Evolutionary conservation across 2,329 filamentous ascomycete genomes (phyloP).

Genomic region (Xylaria sp.): DNA sequence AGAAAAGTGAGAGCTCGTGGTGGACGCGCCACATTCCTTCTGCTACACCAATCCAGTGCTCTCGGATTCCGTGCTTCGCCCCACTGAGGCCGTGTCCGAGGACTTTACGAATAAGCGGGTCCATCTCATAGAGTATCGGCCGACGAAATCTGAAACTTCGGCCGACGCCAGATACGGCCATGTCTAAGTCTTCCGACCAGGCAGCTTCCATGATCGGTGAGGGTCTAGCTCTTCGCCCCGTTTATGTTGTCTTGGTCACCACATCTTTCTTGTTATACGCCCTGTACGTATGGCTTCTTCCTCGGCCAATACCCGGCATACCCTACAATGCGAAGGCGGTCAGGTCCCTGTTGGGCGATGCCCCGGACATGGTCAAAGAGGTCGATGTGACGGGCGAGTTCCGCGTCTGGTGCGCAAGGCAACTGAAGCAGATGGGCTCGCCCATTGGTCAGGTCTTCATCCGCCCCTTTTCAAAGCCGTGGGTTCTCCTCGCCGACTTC

Average conservation of each 20-base stretch:
- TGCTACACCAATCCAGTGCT: too few species aligned
- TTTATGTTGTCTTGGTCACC: background rate
- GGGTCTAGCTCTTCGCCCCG: background rate
- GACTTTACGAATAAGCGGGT: too few species aligned
- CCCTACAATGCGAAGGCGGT: constrained; percentile 8
- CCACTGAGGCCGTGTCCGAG: too few species aligned
- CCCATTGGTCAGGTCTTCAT: constrained; percentile 35
- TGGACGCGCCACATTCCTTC: too few species aligned
- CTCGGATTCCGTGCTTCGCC: too few species aligned
- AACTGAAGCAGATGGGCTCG: constrained; percentile 5
- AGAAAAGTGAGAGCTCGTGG: too few species aligned
- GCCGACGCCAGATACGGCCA: background rate
- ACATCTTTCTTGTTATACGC: background rate
- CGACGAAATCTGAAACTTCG: too few species aligned
- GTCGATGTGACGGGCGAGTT: background rate
- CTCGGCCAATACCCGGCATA: constrained; percentile 17
- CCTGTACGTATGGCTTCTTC: background rate
- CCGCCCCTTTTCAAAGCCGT: constrained; percentile 30
- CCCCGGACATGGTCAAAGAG: constrained; percentile 5
- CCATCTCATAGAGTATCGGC: too few species aligned
- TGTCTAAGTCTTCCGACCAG: background rate
- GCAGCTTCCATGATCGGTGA: background rate
- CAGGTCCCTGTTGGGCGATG: constrained; percentile 10
- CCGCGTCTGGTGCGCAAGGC: constrained; percentile 3
- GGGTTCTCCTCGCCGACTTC: constrained; percentile 32